Evolutionary conservation across 345 rosid genomes (phyloP).

Genomic region (Stellera chamaejasme): DNA sequence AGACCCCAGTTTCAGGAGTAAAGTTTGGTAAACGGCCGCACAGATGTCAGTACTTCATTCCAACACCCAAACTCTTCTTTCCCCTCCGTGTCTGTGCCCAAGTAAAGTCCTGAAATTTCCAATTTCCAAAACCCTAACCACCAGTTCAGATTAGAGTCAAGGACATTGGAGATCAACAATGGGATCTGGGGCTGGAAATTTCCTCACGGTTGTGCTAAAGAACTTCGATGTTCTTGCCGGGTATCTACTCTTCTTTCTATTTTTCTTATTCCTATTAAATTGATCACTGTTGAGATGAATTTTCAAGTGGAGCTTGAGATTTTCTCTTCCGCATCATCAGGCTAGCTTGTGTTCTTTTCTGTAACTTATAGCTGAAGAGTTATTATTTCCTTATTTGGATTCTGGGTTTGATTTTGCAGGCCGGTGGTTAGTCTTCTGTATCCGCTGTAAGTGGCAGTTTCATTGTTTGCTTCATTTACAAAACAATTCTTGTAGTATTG

Average conservation of each 20-base stretch:
- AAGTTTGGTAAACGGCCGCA: no score
- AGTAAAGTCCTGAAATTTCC: no score
- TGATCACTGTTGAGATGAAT: no score
- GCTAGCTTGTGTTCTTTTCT: no score
- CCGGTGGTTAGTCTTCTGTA: conserved; percentile 86
- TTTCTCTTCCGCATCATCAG: neutral
- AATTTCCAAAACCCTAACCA: no score
- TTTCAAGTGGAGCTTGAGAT: neutral
- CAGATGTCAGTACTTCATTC: no score
- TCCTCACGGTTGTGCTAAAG: conserved; percentile 10
- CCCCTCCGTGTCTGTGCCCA: no score
- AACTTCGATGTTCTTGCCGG: conserved; percentile 16
- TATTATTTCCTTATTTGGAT: neutral
- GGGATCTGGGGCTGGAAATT: conserved; percentile 19
- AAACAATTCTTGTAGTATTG: neutral
- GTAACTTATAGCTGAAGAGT: no score
- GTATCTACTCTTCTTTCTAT: neutral
- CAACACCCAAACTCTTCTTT: no score
- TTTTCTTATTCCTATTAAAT: neutral
- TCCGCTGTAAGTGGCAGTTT: conserved; percentile 66
- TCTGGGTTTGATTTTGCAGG: conserved; percentile 40
- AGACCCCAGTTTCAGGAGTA: no score
- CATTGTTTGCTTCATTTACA: neutral
- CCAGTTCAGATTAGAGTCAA: neutral
- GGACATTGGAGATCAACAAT: conserved; percentile 6